Conservation (phyloP, 768 basidiomycete species). For the Lactarius trivialis region DNA sequence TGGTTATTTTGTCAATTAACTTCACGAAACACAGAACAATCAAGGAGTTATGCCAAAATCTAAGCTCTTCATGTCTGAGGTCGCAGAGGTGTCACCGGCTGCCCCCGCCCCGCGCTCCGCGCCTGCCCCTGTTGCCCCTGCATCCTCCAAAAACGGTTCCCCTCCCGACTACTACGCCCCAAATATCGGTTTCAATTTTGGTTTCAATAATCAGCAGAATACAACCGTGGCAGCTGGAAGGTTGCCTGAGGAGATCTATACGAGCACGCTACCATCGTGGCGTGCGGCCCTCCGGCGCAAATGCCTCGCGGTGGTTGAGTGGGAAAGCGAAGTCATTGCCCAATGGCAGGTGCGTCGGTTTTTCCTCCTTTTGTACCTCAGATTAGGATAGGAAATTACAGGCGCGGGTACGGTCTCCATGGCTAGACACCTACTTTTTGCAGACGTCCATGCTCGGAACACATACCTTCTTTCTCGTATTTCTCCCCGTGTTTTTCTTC, state of each 20-base stretch:
- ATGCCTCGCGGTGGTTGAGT: slow-evolving; percentile 46
- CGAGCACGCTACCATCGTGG: slow-evolving; percentile 58
- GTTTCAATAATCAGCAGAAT: background rate
- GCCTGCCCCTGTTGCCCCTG: background rate
- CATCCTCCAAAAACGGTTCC: background rate
- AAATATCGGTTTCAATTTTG: background rate
- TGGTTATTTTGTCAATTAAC: background rate
- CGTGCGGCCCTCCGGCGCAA: slow-evolving; percentile 49
- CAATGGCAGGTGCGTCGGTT: slow-evolving; percentile 51
- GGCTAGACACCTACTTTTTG: slow-evolving; percentile 76
- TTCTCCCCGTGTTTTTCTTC: slow-evolving; percentile 82
- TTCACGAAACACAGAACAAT: background rate
- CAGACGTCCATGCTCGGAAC: slow-evolving; percentile 76
- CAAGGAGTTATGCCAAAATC: background rate
- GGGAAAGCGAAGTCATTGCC: slow-evolving; percentile 57
- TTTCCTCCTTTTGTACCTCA: slow-evolving; percentile 11
- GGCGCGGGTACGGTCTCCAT: slow-evolving; percentile 53
- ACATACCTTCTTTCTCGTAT: slow-evolving; percentile 90
- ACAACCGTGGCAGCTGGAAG: slow-evolving; percentile 25
- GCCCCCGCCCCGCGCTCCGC: background rate
- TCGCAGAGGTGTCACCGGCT: background rate
- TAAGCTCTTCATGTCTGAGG: background rate
- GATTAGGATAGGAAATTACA: slow-evolving; percentile 17
- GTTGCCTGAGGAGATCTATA: slow-evolving; percentile 49
- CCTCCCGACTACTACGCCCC: background rate